Conservation (phyloP, 371 early-diverging fungal genomes). For the Dichotomocladium elegans region DNA sequence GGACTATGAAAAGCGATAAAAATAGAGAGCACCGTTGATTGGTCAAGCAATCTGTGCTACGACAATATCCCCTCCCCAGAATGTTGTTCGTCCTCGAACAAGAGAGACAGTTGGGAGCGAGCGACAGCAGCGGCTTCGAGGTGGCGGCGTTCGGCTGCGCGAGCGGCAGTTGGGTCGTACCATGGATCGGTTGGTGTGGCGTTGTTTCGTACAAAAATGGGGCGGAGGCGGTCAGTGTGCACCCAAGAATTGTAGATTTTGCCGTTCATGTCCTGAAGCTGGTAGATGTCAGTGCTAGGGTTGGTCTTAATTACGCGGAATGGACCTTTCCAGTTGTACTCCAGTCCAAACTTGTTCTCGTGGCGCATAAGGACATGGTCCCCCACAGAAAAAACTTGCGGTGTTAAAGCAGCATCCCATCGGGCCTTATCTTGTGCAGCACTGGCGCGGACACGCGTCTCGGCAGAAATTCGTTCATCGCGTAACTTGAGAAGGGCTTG, state of each 20-base stretch:
- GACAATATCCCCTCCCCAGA: background rate
- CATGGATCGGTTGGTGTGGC: no score
- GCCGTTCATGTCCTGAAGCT: no score
- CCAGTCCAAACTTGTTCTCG: conserved; percentile 3
- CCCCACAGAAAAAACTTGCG: conserved; percentile 4
- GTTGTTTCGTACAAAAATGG: background rate
- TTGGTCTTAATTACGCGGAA: no score
- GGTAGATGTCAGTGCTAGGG: no score
- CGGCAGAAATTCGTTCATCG: background rate
- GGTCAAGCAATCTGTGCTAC: background rate
- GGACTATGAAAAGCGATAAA: no score
- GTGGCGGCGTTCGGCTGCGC: background rate
- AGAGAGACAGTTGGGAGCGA: no score
- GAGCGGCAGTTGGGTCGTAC: no score
- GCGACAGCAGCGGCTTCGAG: background rate
- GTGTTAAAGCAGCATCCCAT: conserved; percentile 3
- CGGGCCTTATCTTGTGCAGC: background rate
- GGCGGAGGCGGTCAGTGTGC: conserved; percentile 3
- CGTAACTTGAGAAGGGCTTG: background rate
- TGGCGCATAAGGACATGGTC: conserved; percentile 8
- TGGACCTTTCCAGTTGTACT: conserved; percentile 8
- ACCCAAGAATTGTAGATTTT: conserved; percentile 9
- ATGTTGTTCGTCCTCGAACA: background rate
- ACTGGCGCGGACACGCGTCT: background rate
- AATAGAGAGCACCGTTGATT: no score